These are phyloP conservation scores for Petrea volubilis DNA, from an alignment of 257 asterid genomes.

Conservation along the genomic window DNA sequence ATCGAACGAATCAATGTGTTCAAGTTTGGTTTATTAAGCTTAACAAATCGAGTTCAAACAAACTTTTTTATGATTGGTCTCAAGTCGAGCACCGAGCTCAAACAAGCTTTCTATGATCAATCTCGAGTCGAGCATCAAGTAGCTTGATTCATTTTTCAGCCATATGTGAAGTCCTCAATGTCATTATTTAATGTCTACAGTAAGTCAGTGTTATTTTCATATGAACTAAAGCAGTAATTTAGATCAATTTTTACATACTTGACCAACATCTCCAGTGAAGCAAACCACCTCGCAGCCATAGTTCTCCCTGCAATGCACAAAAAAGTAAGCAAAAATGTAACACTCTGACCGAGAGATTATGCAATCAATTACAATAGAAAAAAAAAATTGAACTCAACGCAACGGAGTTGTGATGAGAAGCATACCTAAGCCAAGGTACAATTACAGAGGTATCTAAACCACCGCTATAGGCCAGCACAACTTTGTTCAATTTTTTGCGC, in stretches of 20 bases:
- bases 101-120: no score
- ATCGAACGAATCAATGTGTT: no score
- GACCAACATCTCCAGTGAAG: constrained; percentile 96
- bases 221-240: neutral
- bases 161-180: neutral
- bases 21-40: no score
- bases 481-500: constrained; percentile 78
- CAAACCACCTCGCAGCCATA: constrained; percentile 95
- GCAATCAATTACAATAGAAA: neutral
- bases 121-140: no score
- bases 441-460: constrained; percentile 97
- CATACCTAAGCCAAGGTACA: constrained; percentile 97
- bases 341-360: neutral
- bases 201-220: neutral
- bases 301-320: constrained; percentile 66
- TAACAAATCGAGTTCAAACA: no score
- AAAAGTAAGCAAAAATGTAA: constrained; percentile 2
- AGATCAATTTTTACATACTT: constrained; percentile 55
- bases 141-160: no score
- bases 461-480: constrained; percentile 94
- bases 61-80: no score
- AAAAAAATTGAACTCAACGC: no score
- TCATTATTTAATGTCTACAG: neutral
- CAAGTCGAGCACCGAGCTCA: no score
- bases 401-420: neutral